Percentiles rank a stretch among this genome's conserved stretches.
Evolutionary conservation across 208 protist genomes (phyloP).

Genomic region (Novymonas esmeraldas): DNA sequence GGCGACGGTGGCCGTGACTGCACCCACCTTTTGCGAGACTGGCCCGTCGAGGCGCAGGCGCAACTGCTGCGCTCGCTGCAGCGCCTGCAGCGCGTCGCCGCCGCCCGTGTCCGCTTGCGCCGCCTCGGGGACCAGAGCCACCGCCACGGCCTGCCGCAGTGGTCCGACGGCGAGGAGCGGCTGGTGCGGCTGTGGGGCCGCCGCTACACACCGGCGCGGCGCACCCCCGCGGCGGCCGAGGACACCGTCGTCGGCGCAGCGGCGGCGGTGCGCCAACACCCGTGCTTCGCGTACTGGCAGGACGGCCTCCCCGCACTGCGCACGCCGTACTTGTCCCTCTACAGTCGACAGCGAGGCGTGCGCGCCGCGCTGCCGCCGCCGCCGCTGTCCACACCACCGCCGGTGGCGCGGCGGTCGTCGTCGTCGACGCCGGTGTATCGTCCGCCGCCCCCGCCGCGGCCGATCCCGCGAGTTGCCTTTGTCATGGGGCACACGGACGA

Average conservation of each 20-base stretch:
- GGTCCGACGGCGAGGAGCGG: constrained; percentile 33
- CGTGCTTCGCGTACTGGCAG: constrained; percentile 25
- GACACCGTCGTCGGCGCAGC: background rate
- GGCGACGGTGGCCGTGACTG: background rate
- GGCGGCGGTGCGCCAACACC: constrained; percentile 24
- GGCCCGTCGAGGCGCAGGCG: constrained; percentile 31
- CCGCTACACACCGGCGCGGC: too few relatives aligned
- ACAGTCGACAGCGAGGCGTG: background rate
- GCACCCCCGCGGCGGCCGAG: constrained; percentile 4
- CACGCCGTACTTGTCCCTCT: constrained; percentile 9
- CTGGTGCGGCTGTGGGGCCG: constrained; percentile 19
- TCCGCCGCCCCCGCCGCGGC: constrained; percentile 9
- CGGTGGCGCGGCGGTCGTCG: background rate
- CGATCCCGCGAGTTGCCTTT: constrained; percentile 19
- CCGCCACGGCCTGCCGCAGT: constrained; percentile 38
- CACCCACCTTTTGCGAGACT: constrained; percentile 29
- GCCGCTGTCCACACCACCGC: constrained; percentile 1
- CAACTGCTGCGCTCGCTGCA: constrained; percentile 54
- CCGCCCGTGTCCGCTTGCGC: constrained; percentile 40
- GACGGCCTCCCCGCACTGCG: background rate
- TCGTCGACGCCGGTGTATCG: constrained; percentile 17
- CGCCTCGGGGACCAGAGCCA: background rate
- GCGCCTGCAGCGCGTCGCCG: constrained; percentile 52
- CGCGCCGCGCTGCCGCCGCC: constrained; percentile 3
- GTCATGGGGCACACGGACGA: constrained; percentile 48